Base-by-base conservation (phyloP, 345 rosid species). In the Populus tremula region DNA sequence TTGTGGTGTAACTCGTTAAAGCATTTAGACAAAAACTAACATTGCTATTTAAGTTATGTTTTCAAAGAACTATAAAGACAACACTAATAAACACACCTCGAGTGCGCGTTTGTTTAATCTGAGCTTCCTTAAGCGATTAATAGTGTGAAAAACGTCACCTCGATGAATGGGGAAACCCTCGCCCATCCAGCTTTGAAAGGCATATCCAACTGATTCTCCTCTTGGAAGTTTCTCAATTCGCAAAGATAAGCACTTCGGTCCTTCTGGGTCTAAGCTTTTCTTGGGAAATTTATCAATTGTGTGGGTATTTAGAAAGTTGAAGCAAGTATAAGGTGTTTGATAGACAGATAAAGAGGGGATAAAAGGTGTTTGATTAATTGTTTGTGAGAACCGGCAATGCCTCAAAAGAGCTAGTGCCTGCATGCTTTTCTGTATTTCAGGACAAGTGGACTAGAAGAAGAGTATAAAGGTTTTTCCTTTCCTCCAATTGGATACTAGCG, bases 181-280 rank as follows among this genome's bases (percentile, higher is more conserved):
- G 2, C 91, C 86, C 96, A 93, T 93, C 96, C 98, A 93, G 64
- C 91, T 87, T 80, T 88, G 98, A 74, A 92, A 88, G n/a, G 94
- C 91, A 53, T 79, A 84, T 47, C 96, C 92, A 82, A 88, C 89
- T 8, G 93, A 78, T 79, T 90, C 90, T 31, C 90, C 89, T 69
- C 79, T 87, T 0, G 79, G 82, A 27, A 93, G 91, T 78, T 87
- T 88, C 90, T 93, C 96, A 67, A 96, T 92, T 84, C 94, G 89
- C 67, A 81, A 76, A 72, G 93, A 93, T 23, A 93, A 86, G 82
- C 93, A 89, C 66, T 88, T 87, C 56, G 84, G 78, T 63, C 78
- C 80, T 41, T 86, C 86, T 47, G 11, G 71, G 0, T 82, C 82
- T 14, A 71, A 67, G 35, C 18, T 76, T 71, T 76, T 69, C 10